Percentiles rank a stretch among this genome's conserved stretches.
Conservation (phyloP, 495 filamentous ascomycete species). For the Podospora appendiculata region DNA sequence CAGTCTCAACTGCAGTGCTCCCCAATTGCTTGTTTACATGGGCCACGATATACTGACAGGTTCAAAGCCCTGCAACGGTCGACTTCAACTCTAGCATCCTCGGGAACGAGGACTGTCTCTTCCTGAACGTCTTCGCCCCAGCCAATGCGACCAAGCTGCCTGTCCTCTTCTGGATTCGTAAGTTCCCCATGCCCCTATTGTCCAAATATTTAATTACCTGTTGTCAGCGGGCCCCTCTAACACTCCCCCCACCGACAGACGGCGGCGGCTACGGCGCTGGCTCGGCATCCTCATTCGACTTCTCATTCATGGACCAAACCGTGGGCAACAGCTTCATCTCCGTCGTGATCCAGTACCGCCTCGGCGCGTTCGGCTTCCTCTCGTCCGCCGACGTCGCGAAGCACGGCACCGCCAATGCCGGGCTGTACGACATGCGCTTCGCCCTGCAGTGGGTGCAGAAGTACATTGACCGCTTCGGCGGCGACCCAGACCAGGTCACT, state of each 20-base stretch:
- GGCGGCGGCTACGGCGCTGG: conserved; percentile 35
- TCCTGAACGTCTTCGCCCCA: conserved; percentile 38
- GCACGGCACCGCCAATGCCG: conserved; percentile 53
- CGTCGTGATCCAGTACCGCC: conserved; percentile 38
- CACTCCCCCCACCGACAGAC: conserved; percentile 11
- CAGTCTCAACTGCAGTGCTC: no score
- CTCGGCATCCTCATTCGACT: conserved; percentile 29
- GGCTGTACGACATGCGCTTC: conserved; percentile 58
- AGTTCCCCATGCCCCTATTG: background rate
- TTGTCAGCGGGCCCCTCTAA: no score
- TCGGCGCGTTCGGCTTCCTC: conserved; percentile 45
- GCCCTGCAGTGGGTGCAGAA: conserved; percentile 69
- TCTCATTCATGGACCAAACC: conserved; percentile 28
- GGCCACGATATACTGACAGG: no score
- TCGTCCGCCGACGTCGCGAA: conserved; percentile 27
- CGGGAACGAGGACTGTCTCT: conserved; percentile 47
- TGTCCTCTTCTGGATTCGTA: conserved; percentile 32
- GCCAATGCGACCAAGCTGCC: conserved; percentile 31
- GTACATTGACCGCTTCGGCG: conserved; percentile 61
- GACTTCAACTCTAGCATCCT: conserved; percentile 6
- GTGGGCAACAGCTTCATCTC: conserved; percentile 35
- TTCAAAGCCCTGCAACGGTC: background rate
- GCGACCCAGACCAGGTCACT: conserved; percentile 57
- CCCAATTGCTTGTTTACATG: background rate
- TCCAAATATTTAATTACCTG: no score